Conservation (phyloP, 345 rosid genomes). For the Salix dunnii region DNA sequence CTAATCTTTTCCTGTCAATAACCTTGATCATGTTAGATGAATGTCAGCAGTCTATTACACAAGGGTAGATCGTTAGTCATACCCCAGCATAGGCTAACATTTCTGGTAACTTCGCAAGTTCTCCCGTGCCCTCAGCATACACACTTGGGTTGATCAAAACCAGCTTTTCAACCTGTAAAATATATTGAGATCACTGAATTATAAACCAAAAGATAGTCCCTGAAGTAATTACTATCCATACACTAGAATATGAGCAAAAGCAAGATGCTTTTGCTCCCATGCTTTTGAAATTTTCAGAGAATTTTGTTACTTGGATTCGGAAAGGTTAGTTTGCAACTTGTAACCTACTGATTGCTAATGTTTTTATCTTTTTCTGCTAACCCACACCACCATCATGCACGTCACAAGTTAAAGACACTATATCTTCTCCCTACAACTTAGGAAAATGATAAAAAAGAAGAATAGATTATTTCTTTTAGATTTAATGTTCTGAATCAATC, state of each 20-base stretch:
- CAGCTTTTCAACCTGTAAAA: constrained; percentile 59
- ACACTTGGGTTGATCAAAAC: constrained; percentile 88
- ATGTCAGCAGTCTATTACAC: background rate
- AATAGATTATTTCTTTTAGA: background rate
- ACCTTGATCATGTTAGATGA: constrained; percentile 8
- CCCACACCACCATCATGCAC: background rate
- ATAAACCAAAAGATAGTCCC: background rate
- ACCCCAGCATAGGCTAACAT: constrained; percentile 85
- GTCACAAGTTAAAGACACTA: background rate
- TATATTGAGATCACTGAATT: background rate
- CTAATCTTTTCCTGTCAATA: background rate
- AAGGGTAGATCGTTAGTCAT: constrained; percentile 12
- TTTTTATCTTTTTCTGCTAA: background rate
- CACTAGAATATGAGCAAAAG: background rate
- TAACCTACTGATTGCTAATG: background rate
- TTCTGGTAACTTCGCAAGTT: constrained; percentile 67
- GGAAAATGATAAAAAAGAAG: background rate
- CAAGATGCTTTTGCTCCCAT: background rate
- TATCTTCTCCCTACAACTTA: background rate
- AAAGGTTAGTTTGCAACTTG: background rate
- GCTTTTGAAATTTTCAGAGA: background rate
- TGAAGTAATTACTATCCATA: background rate
- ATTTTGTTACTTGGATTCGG: background rate
- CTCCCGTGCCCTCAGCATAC: constrained; percentile 86
- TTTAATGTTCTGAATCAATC: background rate